These are phyloP conservation scores for Paramecium bursaria DNA, from an alignment of 73 alveolate species.

Conservation along the genomic window DNA sequence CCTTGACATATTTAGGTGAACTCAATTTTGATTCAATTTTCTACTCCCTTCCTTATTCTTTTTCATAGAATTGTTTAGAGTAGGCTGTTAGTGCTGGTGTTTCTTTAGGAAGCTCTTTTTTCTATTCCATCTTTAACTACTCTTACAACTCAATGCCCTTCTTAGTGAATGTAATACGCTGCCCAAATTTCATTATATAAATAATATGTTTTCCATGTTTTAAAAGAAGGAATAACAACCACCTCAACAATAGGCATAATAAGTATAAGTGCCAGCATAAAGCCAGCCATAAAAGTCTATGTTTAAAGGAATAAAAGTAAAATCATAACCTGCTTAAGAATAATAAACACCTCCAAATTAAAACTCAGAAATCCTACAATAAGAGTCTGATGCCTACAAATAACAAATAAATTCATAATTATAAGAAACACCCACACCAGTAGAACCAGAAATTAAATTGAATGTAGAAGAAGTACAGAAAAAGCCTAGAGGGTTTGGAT, in stretches of 20 bases:
- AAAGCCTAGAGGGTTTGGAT: slow-evolving; percentile 55
- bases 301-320: slow-evolving; percentile 25
- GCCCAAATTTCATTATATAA: background rate
- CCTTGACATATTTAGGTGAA: no score
- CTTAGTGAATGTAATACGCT: background rate
- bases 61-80: no score
- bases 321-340: background rate
- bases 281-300: slow-evolving; percentile 8
- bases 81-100: no score
- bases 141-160: background rate
- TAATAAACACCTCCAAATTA: background rate
- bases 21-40: no score
- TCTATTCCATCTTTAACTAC: no score
- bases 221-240: slow-evolving; percentile 37
- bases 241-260: background rate
- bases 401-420: slow-evolving; percentile 7
- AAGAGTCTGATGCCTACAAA: slow-evolving; percentile 54
- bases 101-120: no score
- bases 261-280: background rate
- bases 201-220: background rate
- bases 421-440: slow-evolving; percentile 26
- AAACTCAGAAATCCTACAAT: slow-evolving; percentile 15
- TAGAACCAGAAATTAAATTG: slow-evolving; percentile 35
- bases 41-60: no score
- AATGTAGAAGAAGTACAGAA: slow-evolving; percentile 41